A percentile compares a stretch with the other conserved stretches of the same genome.
phyloP scores from a whole-genome alignment of 169 alveolate genomes.

The Ichthyophthirius multifiliis region DNA sequence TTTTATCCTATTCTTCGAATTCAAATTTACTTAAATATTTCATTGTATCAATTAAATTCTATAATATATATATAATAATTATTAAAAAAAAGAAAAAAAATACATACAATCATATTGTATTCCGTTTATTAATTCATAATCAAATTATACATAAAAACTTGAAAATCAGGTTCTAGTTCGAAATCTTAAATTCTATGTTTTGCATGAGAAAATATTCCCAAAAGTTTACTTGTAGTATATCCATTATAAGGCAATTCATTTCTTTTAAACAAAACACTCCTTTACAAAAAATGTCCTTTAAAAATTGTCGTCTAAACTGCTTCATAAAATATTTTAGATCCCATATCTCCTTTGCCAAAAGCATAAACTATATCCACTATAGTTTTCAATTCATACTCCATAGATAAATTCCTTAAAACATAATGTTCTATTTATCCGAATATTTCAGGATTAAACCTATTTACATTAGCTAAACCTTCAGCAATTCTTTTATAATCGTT shows the following conservation, averaged over 20 bases:
- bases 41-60: slow-evolving; percentile 13
- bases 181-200: slow-evolving; percentile 22
- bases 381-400: slow-evolving; percentile 17
- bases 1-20: slow-evolving; percentile 11
- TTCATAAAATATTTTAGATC: slow-evolving; percentile 29
- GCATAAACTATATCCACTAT: slow-evolving; percentile 33
- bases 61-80: not conserved
- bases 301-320: slow-evolving; percentile 22
- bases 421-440: slow-evolving; percentile 36
- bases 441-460: slow-evolving; percentile 30
- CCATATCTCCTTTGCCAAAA: slow-evolving; percentile 30
- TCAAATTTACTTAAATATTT: not conserved
- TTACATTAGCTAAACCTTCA: slow-evolving; percentile 25
- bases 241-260: slow-evolving; percentile 33
- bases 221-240: not conserved
- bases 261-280: slow-evolving; percentile 5
- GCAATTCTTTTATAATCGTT: slow-evolving; percentile 24
- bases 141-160: slow-evolving; percentile 13
- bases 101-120: not conserved
- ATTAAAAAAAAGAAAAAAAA: not conserved
- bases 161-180: slow-evolving; percentile 30
- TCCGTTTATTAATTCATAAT: not conserved
- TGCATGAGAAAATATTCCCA: slow-evolving; percentile 27
- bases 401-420: slow-evolving; percentile 26
- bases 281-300: slow-evolving; percentile 37